A percentile compares a stretch with the other conserved stretches of the same genome.
phyloP scores from a whole-genome alignment of 164 flowering plant genomes.

The Magnolia sinica region DNA sequence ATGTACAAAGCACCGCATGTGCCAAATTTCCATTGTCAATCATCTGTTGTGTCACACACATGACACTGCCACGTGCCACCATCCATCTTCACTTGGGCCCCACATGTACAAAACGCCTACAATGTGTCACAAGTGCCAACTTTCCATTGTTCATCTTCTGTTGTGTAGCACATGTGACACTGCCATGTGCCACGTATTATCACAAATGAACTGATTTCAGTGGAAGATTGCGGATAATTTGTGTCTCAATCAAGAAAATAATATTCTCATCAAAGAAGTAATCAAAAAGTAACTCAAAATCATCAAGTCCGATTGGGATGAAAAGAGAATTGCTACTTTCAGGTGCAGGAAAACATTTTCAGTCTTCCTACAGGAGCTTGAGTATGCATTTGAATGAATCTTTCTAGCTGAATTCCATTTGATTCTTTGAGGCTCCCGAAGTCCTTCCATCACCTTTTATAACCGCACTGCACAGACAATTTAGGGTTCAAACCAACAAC shows the following conservation, averaged over 20 bases:
- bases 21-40: not conserved
- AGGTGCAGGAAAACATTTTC: not conserved
- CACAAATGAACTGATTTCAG: not conserved
- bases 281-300: not conserved
- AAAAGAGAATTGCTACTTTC: not conserved
- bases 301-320: not conserved
- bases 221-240: not conserved
- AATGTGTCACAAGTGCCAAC: not conserved
- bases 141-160: not conserved
- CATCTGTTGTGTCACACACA: not conserved
- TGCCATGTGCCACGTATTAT: not conserved
- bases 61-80: not conserved
- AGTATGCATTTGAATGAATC: not conserved
- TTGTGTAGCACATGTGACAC: too few relatives aligned
- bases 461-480: not conserved
- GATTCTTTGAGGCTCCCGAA: not conserved
- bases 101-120: not conserved
- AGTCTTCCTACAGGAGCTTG: not conserved
- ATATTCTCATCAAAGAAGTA: not conserved
- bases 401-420: not conserved
- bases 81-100: not conserved
- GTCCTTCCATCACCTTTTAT: not conserved
- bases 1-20: too few relatives aligned
- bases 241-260: not conserved
- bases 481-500: not conserved